Conservation (phyloP, 2,329 filamentous ascomycete genomes). For the Sclerotinia trifoliorum region DNA sequence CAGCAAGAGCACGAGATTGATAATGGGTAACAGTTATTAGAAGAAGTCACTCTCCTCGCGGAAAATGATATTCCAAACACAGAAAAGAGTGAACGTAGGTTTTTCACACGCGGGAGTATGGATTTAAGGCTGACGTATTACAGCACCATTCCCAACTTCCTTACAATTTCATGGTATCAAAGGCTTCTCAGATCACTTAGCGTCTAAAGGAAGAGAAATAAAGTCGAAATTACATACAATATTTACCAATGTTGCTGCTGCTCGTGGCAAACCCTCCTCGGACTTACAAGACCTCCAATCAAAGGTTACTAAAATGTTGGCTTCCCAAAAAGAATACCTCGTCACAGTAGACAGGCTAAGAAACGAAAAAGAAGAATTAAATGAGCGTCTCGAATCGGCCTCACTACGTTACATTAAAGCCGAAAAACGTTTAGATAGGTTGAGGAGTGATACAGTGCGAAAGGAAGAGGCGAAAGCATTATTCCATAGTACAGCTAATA, state of each 20-base stretch:
- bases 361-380: slow-evolving; percentile 78
- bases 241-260: slow-evolving; percentile 55
- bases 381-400: slow-evolving; percentile 82
- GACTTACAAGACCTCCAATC: slow-evolving; percentile 72
- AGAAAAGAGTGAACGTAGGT: slow-evolving; percentile 34
- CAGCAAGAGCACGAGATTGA: slow-evolving; percentile 15
- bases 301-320: slow-evolving; percentile 72
- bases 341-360: slow-evolving; percentile 73
- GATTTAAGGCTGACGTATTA: slow-evolving; percentile 32
- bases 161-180: slow-evolving; percentile 62
- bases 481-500: slow-evolving; percentile 46
- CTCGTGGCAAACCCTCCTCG: slow-evolving; percentile 57
- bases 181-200: slow-evolving; percentile 80
- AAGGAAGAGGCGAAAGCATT: slow-evolving; percentile 90
- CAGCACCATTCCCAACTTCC: slow-evolving; percentile 58
- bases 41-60: slow-evolving; percentile 62
- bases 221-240: slow-evolving; percentile 70
- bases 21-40: slow-evolving; percentile 51
- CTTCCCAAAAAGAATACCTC: slow-evolving; percentile 77
- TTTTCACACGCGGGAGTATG: neutral
- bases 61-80: slow-evolving; percentile 49
- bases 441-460: slow-evolving; percentile 83
- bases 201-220: slow-evolving; percentile 72
- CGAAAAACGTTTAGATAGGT: slow-evolving; percentile 88
- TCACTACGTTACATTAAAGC: slow-evolving; percentile 91